These are phyloP conservation scores for Pythium apleroticum DNA, from an alignment of 352 stramenopile genomes.

Conservation along the genomic window DNA sequence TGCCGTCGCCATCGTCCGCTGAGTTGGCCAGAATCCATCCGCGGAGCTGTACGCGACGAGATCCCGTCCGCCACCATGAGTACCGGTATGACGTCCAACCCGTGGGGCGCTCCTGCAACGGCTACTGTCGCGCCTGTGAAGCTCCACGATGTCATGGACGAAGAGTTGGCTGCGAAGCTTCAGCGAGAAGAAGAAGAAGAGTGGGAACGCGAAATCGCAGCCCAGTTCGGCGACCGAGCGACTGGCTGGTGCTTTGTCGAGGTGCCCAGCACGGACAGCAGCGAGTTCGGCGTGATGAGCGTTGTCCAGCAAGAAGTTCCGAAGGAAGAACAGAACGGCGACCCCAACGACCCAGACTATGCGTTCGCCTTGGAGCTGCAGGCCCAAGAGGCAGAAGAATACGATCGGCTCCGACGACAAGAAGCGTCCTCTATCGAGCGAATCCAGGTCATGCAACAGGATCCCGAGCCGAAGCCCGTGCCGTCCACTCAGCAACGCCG, in stretches of 20 bases:
- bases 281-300: slow-evolving; percentile 63
- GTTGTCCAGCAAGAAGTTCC: slow-evolving; percentile 71
- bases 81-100: slow-evolving; percentile 26
- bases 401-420: slow-evolving; percentile 67
- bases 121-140: slow-evolving; percentile 34
- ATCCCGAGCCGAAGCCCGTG: slow-evolving; percentile 27
- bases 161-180: slow-evolving; percentile 65
- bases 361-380: slow-evolving; percentile 73
- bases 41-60: slow-evolving; percentile 1
- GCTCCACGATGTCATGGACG: slow-evolving; percentile 68
- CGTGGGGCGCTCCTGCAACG: slow-evolving; percentile 35
- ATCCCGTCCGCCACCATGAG: slow-evolving; percentile 5
- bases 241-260: slow-evolving; percentile 76
- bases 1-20: not conserved
- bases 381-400: slow-evolving; percentile 70
- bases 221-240: slow-evolving; percentile 53
- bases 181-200: slow-evolving; percentile 71
- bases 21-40: slow-evolving; percentile 1
- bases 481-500: not conserved
- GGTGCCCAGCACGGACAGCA: slow-evolving; percentile 48
- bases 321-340: slow-evolving; percentile 33
- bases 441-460: slow-evolving; percentile 55
- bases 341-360: slow-evolving; percentile 62
- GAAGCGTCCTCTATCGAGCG: slow-evolving; percentile 69
- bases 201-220: slow-evolving; percentile 62